Percentiles rank a stretch among this genome's conserved stretches.
phyloP scores from a whole-genome alignment of 352 stramenopile species.

The Plasmopara viticola region DNA sequence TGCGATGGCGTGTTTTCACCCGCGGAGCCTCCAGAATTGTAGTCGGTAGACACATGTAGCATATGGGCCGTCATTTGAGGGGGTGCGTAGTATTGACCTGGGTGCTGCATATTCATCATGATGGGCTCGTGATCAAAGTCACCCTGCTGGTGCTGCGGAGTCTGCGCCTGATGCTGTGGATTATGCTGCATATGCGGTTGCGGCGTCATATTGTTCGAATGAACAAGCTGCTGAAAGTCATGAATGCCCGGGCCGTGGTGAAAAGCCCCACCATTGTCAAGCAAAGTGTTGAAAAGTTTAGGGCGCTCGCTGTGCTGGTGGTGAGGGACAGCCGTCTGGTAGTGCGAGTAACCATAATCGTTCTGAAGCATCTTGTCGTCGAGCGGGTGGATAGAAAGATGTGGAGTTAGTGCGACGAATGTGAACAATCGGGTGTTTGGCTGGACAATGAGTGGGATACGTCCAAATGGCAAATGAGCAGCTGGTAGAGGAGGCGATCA shows the following conservation, averaged over 20 bases:
- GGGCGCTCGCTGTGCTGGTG: conserved; percentile 55
- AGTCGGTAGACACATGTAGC: conserved; percentile 65
- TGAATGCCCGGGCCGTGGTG: conserved; percentile 31
- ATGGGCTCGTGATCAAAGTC: conserved; percentile 69
- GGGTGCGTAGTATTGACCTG: conserved; percentile 52
- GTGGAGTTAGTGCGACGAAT: background rate
- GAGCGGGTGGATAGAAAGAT: conserved; percentile 4
- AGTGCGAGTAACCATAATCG: conserved; percentile 62
- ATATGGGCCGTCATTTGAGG: conserved; percentile 48
- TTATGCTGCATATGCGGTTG: conserved; percentile 43
- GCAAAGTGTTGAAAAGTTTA: conserved; percentile 38
- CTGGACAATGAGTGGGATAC: conserved; percentile 22
- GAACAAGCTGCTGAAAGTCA: conserved; percentile 35
- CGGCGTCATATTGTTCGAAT: conserved; percentile 31
- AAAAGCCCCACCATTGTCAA: conserved; percentile 26
- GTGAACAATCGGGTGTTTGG: background rate
- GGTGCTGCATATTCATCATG: conserved; percentile 58
- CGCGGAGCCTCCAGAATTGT: conserved; percentile 34
- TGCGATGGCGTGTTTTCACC: conserved; percentile 27
- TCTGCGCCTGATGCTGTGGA: conserved; percentile 33
- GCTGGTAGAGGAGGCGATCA: conserved; percentile 25
- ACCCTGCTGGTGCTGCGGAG: conserved; percentile 35
- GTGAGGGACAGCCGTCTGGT: conserved; percentile 27
- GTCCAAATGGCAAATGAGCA: conserved; percentile 77
- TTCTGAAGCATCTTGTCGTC: conserved; percentile 37